These are phyloP conservation scores for Hypoxylon subgilvum DNA, from an alignment of 495 filamentous ascomycete genomes.

Conservation along the genomic window DNA sequence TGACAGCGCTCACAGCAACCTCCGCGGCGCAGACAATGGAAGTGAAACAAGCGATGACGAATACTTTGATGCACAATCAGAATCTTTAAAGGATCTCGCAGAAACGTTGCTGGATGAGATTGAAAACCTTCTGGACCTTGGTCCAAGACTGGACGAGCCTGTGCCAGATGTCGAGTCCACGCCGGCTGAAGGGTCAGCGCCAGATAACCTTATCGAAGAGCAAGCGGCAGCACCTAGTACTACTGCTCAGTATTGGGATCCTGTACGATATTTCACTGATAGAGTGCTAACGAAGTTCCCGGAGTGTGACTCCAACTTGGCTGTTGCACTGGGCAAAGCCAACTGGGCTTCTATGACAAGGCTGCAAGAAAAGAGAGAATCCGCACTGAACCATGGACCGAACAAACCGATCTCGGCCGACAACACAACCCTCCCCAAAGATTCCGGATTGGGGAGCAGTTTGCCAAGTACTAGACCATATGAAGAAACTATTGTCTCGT, in stretches of 20 bases:
- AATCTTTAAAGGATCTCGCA: conserved; percentile 8
- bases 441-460: conserved; percentile 20
- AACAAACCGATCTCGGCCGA: not conserved
- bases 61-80: not conserved
- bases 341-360: conserved; percentile 12
- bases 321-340: conserved; percentile 4
- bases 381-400: not conserved
- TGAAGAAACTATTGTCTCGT: conserved; percentile 16
- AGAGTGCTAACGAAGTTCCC: conserved; percentile 18
- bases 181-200: conserved; percentile 8
- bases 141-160: conserved; percentile 18
- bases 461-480: conserved; percentile 3
- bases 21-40: not conserved
- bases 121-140: conserved; percentile 17
- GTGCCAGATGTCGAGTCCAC: conserved; percentile 6
- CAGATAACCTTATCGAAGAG: not conserved
- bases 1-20: not conserved
- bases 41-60: conserved; percentile 7
- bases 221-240: not conserved
- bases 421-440: conserved; percentile 6
- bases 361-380: not conserved
- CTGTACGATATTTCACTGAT: conserved; percentile 11
- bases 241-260: conserved; percentile 5
- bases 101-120: conserved; percentile 20
- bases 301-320: not conserved